Evolutionary conservation across 768 basidiomycete genomes (phyloP).

Genomic region (Boletus sensibilis): DNA sequence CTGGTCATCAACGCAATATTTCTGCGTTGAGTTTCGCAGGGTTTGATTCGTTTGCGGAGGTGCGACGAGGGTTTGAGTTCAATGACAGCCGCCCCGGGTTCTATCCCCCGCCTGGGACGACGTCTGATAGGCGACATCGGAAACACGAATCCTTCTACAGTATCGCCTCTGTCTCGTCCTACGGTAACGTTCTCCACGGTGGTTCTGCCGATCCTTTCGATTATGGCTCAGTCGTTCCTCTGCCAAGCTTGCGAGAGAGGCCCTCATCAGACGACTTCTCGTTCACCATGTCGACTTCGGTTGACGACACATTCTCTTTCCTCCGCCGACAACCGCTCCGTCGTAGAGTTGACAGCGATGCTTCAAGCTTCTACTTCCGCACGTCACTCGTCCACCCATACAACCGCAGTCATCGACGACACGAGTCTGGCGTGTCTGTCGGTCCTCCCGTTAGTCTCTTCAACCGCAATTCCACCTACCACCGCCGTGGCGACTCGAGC

Average conservation of each 20-base stretch:
- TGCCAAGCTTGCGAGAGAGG: constrained; percentile 51
- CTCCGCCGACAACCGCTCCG: constrained; percentile 39
- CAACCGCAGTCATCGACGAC: constrained; percentile 53
- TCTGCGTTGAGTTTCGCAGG: constrained; percentile 70
- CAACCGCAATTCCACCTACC: constrained; percentile 59
- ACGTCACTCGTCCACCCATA: constrained; percentile 32
- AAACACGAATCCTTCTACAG: constrained; percentile 64
- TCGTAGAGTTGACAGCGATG: constrained; percentile 68
- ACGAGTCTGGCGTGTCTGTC: constrained; percentile 60
- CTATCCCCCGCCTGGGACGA: constrained; percentile 52
- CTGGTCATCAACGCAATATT: constrained; percentile 34
- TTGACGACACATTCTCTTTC: constrained; percentile 79
- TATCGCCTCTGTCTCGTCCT: constrained; percentile 78
- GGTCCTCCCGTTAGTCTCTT: constrained; percentile 71
- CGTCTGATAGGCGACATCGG: constrained; percentile 39
- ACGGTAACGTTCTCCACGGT: constrained; percentile 61
- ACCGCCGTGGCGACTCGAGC: constrained; percentile 57
- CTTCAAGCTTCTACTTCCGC: constrained; percentile 74
- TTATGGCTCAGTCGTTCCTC: constrained; percentile 40
- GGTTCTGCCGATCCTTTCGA: constrained; percentile 75
- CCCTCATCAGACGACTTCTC: constrained; percentile 62
- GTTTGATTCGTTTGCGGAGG: constrained; percentile 73
- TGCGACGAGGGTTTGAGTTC: constrained; percentile 79
- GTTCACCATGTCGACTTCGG: constrained; percentile 47
- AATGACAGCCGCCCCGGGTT: constrained; percentile 58